phyloP scores from a whole-genome alignment of 768 basidiomycete species.

The Melanogaster broomeanus region DNA sequence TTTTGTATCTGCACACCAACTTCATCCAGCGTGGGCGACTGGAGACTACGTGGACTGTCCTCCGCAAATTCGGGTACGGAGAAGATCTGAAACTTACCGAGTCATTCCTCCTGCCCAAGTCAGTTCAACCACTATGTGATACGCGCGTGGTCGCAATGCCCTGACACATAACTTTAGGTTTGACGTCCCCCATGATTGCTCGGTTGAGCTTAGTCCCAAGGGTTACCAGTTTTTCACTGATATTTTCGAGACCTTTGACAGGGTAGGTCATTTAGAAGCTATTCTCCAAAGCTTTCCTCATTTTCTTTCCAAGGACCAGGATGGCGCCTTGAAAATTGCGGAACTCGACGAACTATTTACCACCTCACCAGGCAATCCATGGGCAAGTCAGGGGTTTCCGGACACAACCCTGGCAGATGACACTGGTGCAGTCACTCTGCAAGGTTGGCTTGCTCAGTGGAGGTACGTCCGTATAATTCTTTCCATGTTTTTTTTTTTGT shows the following conservation, averaged over 20 bases:
- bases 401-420: conserved; percentile 89
- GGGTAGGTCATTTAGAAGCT: conserved; percentile 44
- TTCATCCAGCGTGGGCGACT: conserved; percentile 95
- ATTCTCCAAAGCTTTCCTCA: conserved; percentile 1
- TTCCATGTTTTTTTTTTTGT: conserved; percentile 2
- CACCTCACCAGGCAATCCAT: conserved; percentile 97
- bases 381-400: conserved; percentile 88
- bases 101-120: conserved; percentile 88
- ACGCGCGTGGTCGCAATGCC: not conserved
- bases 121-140: conserved; percentile 27
- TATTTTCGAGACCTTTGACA: conserved; percentile 93
- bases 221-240: conserved; percentile 98
- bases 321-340: conserved; percentile 81
- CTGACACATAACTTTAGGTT: conserved; percentile 54
- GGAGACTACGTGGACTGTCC: conserved; percentile 97
- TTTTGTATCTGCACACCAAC: conserved; percentile 91
- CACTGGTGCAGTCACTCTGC: conserved; percentile 87
- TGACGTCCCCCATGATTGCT: conserved; percentile 91
- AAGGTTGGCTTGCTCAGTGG: conserved; percentile 99
- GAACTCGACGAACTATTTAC: conserved; percentile 91
- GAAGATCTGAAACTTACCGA: conserved; percentile 92
- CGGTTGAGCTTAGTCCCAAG: conserved; percentile 90
- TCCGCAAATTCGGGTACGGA: conserved; percentile 94
- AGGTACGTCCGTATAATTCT: too few species aligned
- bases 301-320: conserved; percentile 69